These are phyloP conservation scores for Amauroascus verrucosus DNA, from an alignment of 2,329 filamentous ascomycete species.

Conservation along the genomic window DNA sequence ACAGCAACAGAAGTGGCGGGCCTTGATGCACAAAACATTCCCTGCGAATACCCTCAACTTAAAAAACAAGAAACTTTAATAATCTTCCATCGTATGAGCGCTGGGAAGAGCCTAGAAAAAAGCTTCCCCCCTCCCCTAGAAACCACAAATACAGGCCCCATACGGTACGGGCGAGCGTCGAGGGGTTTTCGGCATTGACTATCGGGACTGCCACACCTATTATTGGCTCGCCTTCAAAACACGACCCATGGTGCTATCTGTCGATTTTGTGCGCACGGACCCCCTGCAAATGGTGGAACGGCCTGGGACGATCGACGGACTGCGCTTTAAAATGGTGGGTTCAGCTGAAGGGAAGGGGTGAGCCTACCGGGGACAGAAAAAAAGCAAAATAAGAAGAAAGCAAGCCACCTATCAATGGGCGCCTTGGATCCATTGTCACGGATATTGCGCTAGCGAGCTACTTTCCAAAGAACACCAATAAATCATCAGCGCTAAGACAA, in stretches of 20 bases:
- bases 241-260: background rate
- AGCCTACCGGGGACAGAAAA: background rate
- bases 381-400: too few relatives aligned
- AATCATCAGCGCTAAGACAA: background rate
- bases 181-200: background rate
- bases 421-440: background rate
- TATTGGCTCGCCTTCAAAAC: background rate
- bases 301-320: background rate
- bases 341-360: background rate
- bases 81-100: background rate
- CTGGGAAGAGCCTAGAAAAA: too few relatives aligned
- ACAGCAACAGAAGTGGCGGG: background rate
- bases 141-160: too few relatives aligned
- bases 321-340: background rate
- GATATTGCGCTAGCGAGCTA: background rate
- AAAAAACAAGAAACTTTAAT: background rate
- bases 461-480: background rate
- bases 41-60: background rate
- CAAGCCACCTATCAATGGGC: background rate
- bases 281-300: background rate
- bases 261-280: background rate
- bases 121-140: too few relatives aligned
- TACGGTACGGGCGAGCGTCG: too few relatives aligned
- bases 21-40: background rate
- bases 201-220: background rate